Conservation (phyloP, 208 protist species). For the Dictyostelium gargantuum region DNA sequence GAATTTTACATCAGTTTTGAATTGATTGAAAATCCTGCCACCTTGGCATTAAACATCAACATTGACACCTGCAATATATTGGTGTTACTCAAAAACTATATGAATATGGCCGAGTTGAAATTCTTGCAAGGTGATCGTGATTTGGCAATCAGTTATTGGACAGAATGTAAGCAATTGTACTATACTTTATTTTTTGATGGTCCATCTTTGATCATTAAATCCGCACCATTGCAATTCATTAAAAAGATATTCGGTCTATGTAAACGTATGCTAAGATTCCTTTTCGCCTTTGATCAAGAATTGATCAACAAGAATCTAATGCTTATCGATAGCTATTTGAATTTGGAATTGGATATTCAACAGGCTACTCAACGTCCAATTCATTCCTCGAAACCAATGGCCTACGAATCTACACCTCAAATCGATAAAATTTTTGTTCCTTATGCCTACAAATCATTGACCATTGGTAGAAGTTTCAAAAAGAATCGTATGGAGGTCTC, state of each 20-base stretch:
- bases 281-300: slow-evolving; percentile 61
- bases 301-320: slow-evolving; percentile 61
- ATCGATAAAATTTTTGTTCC: slow-evolving; percentile 56
- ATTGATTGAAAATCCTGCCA: slow-evolving; percentile 62
- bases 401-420: slow-evolving; percentile 29
- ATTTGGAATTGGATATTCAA: slow-evolving; percentile 24
- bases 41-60: slow-evolving; percentile 42
- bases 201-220: slow-evolving; percentile 11
- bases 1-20: slow-evolving; percentile 61
- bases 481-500: slow-evolving; percentile 42
- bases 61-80: slow-evolving; percentile 53
- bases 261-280: slow-evolving; percentile 50
- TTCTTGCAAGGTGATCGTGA: slow-evolving; percentile 56
- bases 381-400: background rate
- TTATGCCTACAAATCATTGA: slow-evolving; percentile 11
- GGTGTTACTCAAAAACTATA: slow-evolving; percentile 11
- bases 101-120: slow-evolving; percentile 64
- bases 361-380: slow-evolving; percentile 32
- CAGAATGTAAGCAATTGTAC: slow-evolving; percentile 30
- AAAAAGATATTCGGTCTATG: background rate
- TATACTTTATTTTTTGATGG: slow-evolving; percentile 44
- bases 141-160: slow-evolving; percentile 48
- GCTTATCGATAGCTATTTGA: slow-evolving; percentile 39
- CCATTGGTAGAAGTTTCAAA: slow-evolving; percentile 29
- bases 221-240: slow-evolving; percentile 22